Evolutionary conservation across 108 stramenopile species (phyloP).

Genomic region (Cylindrotheca fusiformis): DNA sequence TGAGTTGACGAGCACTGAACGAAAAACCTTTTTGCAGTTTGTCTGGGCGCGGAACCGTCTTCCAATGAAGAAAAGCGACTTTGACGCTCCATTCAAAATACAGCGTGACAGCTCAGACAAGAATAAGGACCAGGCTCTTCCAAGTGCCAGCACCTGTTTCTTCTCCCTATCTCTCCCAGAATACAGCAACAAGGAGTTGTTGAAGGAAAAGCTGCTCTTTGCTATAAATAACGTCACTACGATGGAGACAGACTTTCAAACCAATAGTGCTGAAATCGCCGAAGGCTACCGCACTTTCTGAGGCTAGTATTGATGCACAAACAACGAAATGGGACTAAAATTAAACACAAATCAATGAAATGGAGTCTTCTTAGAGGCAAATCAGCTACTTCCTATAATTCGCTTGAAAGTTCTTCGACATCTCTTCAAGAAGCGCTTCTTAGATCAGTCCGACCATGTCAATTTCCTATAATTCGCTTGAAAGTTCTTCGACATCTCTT

Average conservation of each 20-base stretch:
- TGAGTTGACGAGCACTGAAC: slow-evolving; percentile 84
- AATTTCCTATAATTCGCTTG: too few species aligned
- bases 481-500: too few species aligned
- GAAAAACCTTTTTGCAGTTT: slow-evolving; percentile 92
- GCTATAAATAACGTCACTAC: slow-evolving; percentile 95
- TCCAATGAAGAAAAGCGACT: slow-evolving; percentile 82
- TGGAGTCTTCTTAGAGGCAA: too few species aligned
- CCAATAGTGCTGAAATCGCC: slow-evolving; percentile 80
- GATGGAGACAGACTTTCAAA: slow-evolving; percentile 97
- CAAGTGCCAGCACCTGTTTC: slow-evolving; percentile 97
- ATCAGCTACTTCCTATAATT: too few species aligned
- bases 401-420: too few species aligned
- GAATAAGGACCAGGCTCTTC: slow-evolving; percentile 79
- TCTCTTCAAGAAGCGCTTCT: too few species aligned
- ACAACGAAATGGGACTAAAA: too few species aligned
- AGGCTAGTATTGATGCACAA: slow-evolving; percentile 1
- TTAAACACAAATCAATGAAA: too few species aligned
- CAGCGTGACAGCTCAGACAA: slow-evolving; percentile 57
- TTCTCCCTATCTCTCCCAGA: slow-evolving; percentile 91
- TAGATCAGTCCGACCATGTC: not conserved
- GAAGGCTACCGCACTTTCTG: slow-evolving; percentile 78
- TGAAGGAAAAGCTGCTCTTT: slow-evolving; percentile 87
- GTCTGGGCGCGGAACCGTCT: slow-evolving; percentile 96
- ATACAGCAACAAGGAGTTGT: slow-evolving; percentile 77
- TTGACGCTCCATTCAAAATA: slow-evolving; percentile 93